Conservation (phyloP, 306 rosid species). For the Argentina anserina region DNA sequence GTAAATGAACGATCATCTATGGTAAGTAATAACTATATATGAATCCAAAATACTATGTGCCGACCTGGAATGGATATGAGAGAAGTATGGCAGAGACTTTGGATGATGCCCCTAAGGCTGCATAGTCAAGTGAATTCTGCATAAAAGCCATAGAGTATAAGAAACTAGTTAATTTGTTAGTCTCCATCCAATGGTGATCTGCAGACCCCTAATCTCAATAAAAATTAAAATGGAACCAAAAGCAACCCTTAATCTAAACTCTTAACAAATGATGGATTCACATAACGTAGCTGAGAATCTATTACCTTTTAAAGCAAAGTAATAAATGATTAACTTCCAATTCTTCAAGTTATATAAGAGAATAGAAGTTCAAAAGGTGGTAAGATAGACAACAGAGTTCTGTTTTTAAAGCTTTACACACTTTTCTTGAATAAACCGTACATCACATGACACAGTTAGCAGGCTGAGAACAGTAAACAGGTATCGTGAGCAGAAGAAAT, state of each 20-base stretch:
- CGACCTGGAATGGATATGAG: slow-evolving; percentile 91
- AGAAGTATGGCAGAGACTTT: slow-evolving; percentile 67
- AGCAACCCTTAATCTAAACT: neutral
- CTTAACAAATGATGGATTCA: neutral
- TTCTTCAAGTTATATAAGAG: neutral
- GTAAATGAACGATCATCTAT: slow-evolving; percentile 22
- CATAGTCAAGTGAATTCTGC: slow-evolving; percentile 84
- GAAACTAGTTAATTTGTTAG: neutral
- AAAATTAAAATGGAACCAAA: neutral
- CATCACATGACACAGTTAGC: neutral
- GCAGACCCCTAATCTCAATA: neutral
- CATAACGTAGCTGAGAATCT: neutral
- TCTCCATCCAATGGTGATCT: neutral
- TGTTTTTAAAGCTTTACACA: neutral
- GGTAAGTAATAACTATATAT: slow-evolving; percentile 19
- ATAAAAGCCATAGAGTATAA: neutral
- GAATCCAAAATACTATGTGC: slow-evolving; percentile 14
- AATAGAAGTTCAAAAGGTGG: neutral
- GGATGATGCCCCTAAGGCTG: slow-evolving; percentile 78
- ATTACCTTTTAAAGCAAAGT: too few species aligned
- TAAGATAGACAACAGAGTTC: neutral
- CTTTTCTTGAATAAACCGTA: neutral
- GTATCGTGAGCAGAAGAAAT: neutral
- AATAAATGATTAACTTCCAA: neutral
- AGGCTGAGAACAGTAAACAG: neutral